Evolutionary conservation across 1,284 basidiomycete species (phyloP), one percentile per base, ranked within the genome.

Genomic region (Ustilago trichophora): DNA sequence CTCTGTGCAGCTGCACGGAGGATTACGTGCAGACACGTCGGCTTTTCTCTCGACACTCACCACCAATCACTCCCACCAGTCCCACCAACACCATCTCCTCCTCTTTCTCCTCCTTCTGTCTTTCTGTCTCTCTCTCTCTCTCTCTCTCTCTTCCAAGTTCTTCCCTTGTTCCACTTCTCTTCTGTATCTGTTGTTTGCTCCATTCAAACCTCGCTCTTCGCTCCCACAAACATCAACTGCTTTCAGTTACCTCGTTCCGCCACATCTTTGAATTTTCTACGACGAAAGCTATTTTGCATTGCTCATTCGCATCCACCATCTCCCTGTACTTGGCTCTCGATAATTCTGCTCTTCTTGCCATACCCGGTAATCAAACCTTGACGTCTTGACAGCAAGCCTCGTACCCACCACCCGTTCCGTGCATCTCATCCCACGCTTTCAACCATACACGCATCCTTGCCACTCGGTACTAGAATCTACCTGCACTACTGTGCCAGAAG

Each of bases 11-110:
- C n/a, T 26, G n/a, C n/a, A n/a, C n/a, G 32, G 15, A 13, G 42
- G 26, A 44, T 44, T 44, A 34, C 24, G 6, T 24, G 19, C 15
- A 38, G 44, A 41, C 50, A 45, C 50, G 16, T 62, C 37, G 33
- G 38, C 36, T 4, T 29, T 32, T 38, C 41, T n/a, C 10, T 34
- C 13, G 35, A 18, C n/a, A 5, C 33, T n/a, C 42, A 42, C 33
- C 6, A 27, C 19, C 42, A 18, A 38, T 13, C 25, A 6, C 31
- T 38, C 11, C 7, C 22, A 21, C 35, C 8, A 33, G n/a, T 34
- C 31, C 21, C 48, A 40, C 43, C 41, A 37, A 29, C 42, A 11
- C 9, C 9, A 11, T 31, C 33, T n/a, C 41, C 24, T 35, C 43
- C 15, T 5, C 55, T 22, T 26, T 27, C 34, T 27, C 35, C 16